These are phyloP conservation scores for Tuber borchii DNA, from an alignment of 495 filamentous ascomycete genomes.

Conservation along the genomic window DNA sequence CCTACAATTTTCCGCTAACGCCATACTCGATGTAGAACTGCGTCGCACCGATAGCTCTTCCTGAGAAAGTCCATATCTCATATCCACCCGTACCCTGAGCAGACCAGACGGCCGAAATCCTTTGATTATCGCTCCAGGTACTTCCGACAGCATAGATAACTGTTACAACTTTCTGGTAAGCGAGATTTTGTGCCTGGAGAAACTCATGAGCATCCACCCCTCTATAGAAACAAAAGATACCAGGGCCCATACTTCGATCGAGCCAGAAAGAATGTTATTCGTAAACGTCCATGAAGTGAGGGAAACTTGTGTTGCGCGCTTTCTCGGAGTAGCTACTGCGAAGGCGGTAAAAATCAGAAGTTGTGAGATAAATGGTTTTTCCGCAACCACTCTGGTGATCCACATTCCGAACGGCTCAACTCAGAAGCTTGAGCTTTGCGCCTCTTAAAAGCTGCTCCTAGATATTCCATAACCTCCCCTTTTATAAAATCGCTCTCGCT, in stretches of 20 bases:
- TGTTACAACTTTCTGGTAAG: conserved; percentile 37
- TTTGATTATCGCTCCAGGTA: conserved; percentile 29
- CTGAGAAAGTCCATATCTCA: conserved; percentile 40
- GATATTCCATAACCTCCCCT: background rate
- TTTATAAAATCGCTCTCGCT: background rate
- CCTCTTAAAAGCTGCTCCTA: background rate
- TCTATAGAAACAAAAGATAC: background rate
- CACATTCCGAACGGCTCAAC: background rate
- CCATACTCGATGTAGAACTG: conserved; percentile 43
- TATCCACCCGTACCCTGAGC: conserved; percentile 25
- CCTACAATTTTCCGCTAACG: conserved; percentile 34
- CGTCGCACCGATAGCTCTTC: conserved; percentile 38
- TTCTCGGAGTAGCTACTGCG: conserved; percentile 10
- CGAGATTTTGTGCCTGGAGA: conserved; percentile 41
- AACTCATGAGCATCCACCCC: background rate
- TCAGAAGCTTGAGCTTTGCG: background rate
- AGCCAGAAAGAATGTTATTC: conserved; percentile 35
- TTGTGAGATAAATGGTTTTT: conserved; percentile 2
- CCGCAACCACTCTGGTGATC: background rate
- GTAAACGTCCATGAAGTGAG: conserved; percentile 31
- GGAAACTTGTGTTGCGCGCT: conserved; percentile 37
- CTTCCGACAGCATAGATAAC: conserved; percentile 37
- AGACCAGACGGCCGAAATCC: conserved; percentile 33
- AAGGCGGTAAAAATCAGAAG: conserved; percentile 19
- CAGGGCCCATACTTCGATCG: conserved; percentile 29